These are phyloP conservation scores for Cercospora beticola DNA, from an alignment of 2,329 filamentous ascomycete species.

Conservation along the genomic window DNA sequence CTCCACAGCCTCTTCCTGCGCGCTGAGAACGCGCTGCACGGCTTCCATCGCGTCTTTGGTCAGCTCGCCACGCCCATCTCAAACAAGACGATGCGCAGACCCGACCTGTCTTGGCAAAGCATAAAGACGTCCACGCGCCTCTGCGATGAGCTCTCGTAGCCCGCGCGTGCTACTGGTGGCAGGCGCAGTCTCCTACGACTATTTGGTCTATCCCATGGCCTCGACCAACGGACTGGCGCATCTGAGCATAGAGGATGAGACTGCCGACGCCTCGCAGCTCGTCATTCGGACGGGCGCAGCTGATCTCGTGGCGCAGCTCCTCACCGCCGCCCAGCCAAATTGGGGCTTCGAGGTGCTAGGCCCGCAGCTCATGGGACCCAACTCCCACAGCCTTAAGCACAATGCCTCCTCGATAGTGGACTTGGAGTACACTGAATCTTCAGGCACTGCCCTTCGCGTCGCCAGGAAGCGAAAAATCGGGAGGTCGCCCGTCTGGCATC, in stretches of 20 bases:
- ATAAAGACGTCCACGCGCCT: constrained; percentile 17
- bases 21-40: neutral
- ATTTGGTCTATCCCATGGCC: constrained; percentile 36
- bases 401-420: constrained; percentile 36
- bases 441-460: constrained; percentile 25
- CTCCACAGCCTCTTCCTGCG: constrained; percentile 2
- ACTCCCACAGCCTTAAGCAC: constrained; percentile 31
- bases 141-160: constrained; percentile 24
- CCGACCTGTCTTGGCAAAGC: constrained; percentile 17
- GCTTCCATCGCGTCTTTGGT: neutral
- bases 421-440: constrained; percentile 19
- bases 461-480: constrained; percentile 30
- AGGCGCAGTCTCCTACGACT: constrained; percentile 37
- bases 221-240: constrained; percentile 1
- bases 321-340: constrained; percentile 35
- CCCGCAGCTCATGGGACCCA: constrained; percentile 30
- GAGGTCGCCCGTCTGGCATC: constrained; percentile 33
- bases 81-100: constrained; percentile 6
- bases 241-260: constrained; percentile 15
- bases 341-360: constrained; percentile 34
- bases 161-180: constrained; percentile 35
- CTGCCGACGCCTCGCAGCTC: constrained; percentile 28
- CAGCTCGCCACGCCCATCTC: neutral
- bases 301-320: constrained; percentile 37
- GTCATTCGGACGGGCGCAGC: constrained; percentile 35